phyloP scores from a whole-genome alignment of 805 yeast species.

The Monosporozyma aquatica region DNA sequence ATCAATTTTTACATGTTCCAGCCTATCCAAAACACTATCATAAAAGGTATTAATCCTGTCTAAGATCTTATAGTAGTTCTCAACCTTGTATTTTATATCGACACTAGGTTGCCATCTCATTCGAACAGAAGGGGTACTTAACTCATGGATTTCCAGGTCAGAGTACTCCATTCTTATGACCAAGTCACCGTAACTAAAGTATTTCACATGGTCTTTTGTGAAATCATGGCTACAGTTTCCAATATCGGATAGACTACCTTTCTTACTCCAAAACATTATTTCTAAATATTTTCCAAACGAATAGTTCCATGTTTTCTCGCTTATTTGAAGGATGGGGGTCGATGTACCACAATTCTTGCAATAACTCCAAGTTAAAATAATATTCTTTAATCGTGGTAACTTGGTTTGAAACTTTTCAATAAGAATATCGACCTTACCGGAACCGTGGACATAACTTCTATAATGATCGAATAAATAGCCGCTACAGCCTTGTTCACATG shows the following conservation, averaged over 20 bases:
- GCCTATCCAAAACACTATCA: slow-evolving; percentile 57
- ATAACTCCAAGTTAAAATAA: slow-evolving; percentile 82
- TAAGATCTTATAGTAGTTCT: slow-evolving; percentile 45
- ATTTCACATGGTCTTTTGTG: slow-evolving; percentile 71
- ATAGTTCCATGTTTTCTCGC: slow-evolving; percentile 78
- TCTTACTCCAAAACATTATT: slow-evolving; percentile 65
- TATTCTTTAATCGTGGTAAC: slow-evolving; percentile 52
- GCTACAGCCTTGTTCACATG: slow-evolving; percentile 79
- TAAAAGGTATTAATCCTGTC: slow-evolving; percentile 54
- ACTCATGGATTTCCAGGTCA: slow-evolving; percentile 64
- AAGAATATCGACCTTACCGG: slow-evolving; percentile 69
- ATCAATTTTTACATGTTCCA: slow-evolving; percentile 68
- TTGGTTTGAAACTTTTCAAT: slow-evolving; percentile 53
- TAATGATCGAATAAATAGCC: slow-evolving; percentile 63
- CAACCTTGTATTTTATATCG: slow-evolving; percentile 60
- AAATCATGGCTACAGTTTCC: slow-evolving; percentile 74
- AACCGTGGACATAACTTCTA: slow-evolving; percentile 81
- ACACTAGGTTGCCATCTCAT: slow-evolving; percentile 64
- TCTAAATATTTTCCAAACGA: slow-evolving; percentile 93
- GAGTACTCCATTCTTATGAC: slow-evolving; percentile 75
- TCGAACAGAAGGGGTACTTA: slow-evolving; percentile 66
- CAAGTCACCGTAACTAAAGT: slow-evolving; percentile 71
- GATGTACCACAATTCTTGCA: slow-evolving; percentile 71
- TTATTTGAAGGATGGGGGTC: slow-evolving; percentile 74
- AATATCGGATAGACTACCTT: slow-evolving; percentile 44